Percentiles rank a stretch among this genome's conserved stretches.
Conservation (phyloP, 1,139 yeast genomes). For the Zygosaccharomyces pseudobailii region DNA sequence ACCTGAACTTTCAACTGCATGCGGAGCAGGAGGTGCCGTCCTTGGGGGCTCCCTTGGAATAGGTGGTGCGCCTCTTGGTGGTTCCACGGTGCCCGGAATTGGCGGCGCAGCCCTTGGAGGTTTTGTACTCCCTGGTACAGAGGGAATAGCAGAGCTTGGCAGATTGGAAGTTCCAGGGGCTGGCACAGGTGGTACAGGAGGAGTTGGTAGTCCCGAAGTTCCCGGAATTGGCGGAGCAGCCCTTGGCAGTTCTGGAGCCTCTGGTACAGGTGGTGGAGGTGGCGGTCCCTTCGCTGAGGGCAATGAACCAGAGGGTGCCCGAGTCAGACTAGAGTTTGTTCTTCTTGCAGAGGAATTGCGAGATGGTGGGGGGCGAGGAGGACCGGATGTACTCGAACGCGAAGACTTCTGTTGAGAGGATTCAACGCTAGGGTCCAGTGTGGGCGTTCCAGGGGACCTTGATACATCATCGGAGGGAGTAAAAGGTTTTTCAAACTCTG, state of each 20-base stretch:
- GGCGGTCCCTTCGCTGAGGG: not conserved
- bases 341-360: not conserved
- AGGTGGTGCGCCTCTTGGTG: not conserved
- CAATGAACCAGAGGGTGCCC: not conserved
- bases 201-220: not conserved
- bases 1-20: not conserved
- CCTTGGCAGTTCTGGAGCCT: not conserved
- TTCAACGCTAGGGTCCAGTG: not conserved
- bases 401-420: not conserved
- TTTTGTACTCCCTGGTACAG: not conserved
- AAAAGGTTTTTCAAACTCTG: not conserved
- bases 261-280: not conserved
- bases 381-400: not conserved
- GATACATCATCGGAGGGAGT: not conserved
- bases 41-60: not conserved
- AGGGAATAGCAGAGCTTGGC: not conserved
- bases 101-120: not conserved
- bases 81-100: not conserved
- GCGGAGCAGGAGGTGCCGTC: not conserved
- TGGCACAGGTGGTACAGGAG: not conserved
- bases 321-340: not conserved
- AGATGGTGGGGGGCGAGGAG: conserved; percentile 3
- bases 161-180: not conserved
- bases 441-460: not conserved
- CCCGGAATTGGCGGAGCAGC: not conserved